Evolutionary conservation across 441 rosid genomes (phyloP).

Genomic region (Capsella rubella): DNA sequence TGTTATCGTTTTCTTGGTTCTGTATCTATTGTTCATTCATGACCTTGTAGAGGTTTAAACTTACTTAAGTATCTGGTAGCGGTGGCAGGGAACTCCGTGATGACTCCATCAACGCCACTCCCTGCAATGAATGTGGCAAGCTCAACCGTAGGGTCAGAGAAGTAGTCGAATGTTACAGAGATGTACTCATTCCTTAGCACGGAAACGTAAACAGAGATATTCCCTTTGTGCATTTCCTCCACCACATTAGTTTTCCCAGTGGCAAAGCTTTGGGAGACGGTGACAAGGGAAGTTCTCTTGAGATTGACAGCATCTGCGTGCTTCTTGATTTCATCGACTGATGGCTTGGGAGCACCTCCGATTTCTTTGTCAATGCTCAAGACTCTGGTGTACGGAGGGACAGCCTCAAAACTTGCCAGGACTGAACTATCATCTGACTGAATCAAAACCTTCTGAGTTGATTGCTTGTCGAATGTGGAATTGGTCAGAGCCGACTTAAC

Average conservation of each 20-base stretch:
- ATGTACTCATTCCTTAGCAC: constrained; percentile 67
- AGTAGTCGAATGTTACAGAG: constrained; percentile 71
- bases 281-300: constrained; percentile 55
- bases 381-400: constrained; percentile 61
- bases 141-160: constrained; percentile 72
- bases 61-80: constrained; percentile 48
- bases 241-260: constrained; percentile 48
- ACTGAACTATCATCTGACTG: constrained; percentile 84
- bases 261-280: constrained; percentile 48
- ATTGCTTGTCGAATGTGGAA: constrained; percentile 72
- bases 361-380: constrained; percentile 54
- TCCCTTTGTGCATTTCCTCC: constrained; percentile 45
- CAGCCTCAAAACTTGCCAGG: constrained; percentile 55
- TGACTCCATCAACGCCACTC: constrained; percentile 64
- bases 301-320: constrained; percentile 65
- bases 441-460: constrained; percentile 69
- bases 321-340: constrained; percentile 71
- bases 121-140: constrained; percentile 68
- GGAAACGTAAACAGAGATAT: constrained; percentile 51
- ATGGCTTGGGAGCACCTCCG: constrained; percentile 57
- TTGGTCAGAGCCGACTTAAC: constrained; percentile 60
- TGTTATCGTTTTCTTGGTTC: neutral
- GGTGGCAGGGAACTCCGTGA: constrained; percentile 49
- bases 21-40: neutral
- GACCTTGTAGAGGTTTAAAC: constrained; percentile 35